These are phyloP conservation scores for Vigna unguiculata DNA, from an alignment of 306 rosid genomes.

Conservation along the genomic window DNA sequence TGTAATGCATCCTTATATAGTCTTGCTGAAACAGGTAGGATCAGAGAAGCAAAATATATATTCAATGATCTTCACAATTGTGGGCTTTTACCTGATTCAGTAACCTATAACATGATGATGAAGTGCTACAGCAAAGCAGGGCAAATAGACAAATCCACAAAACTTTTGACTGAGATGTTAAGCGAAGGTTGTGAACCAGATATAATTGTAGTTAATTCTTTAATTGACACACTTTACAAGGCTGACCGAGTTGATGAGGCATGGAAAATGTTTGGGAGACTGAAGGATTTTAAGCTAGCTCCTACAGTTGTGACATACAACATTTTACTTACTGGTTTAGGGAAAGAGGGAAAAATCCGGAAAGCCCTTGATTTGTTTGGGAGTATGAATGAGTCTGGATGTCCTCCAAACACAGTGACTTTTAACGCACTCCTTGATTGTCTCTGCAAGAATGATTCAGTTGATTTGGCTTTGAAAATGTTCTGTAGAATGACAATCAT, in stretches of 20 bases:
- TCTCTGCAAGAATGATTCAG: slow-evolving; percentile 88
- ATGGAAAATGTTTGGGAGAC: slow-evolving; percentile 81
- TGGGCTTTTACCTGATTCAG: slow-evolving; percentile 87
- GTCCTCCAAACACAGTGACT: slow-evolving; percentile 83
- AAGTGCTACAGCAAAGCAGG: slow-evolving; percentile 92
- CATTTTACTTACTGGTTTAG: slow-evolving; percentile 81
- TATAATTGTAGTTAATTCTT: slow-evolving; percentile 75
- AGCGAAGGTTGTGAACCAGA: slow-evolving; percentile 82
- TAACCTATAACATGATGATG: slow-evolving; percentile 92
- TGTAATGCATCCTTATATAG: slow-evolving; percentile 86
- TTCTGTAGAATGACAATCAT: slow-evolving; percentile 69
- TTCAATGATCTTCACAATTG: slow-evolving; percentile 70
- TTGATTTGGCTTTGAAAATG: slow-evolving; percentile 76
- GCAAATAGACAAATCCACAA: slow-evolving; percentile 73
- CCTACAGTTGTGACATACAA: slow-evolving; percentile 95
- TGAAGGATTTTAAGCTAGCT: slow-evolving; percentile 83
- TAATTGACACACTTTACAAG: slow-evolving; percentile 91
- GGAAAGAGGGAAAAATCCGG: slow-evolving; percentile 77
- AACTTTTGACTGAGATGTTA: slow-evolving; percentile 76
- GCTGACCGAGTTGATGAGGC: slow-evolving; percentile 83
- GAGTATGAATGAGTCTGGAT: slow-evolving; percentile 72
- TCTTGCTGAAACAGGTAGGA: slow-evolving; percentile 80
- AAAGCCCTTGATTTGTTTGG: slow-evolving; percentile 72
- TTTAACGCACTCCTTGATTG: slow-evolving; percentile 84
- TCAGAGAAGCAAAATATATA: slow-evolving; percentile 73